phyloP scores from a whole-genome alignment of 2,329 filamentous ascomycete species.

The Elsinoe ampelina region DNA sequence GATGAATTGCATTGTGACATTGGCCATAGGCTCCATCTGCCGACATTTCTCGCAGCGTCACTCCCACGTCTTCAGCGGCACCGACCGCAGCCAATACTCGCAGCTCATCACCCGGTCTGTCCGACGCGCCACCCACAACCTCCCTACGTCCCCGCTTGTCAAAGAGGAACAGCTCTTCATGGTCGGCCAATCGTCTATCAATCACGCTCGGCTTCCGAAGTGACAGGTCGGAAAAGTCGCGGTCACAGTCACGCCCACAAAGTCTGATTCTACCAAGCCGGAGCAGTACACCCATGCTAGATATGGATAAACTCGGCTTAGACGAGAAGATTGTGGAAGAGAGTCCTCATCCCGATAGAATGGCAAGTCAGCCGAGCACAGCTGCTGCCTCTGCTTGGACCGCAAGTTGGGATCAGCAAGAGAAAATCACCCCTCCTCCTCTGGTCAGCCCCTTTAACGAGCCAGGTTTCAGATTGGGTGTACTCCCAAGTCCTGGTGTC shows the following conservation, averaged over 20 bases:
- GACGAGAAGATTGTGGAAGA: conserved; percentile 11
- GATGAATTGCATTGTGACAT: conserved; percentile 12
- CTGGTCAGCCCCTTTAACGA: not conserved
- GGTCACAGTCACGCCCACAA: conserved; percentile 1
- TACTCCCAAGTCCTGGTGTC: conserved; percentile 16
- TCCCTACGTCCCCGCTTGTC: not conserved
- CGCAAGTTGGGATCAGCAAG: conserved; percentile 5
- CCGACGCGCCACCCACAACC: not conserved
- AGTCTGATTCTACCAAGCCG: conserved; percentile 11
- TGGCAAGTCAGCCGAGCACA: not conserved
- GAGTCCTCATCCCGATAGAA: not conserved
- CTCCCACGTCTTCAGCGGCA: not conserved
- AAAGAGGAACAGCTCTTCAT: conserved; percentile 6
- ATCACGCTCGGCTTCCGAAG: conserved; percentile 1
- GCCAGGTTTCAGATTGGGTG: conserved; percentile 13
- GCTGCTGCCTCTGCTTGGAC: conserved; percentile 12
- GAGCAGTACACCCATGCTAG: conserved; percentile 2
- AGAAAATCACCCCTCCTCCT: not conserved
- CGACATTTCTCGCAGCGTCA: conserved; percentile 1
- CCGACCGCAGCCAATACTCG: not conserved
- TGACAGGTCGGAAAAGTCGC: not conserved
- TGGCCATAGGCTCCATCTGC: not conserved
- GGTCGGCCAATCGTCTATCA: not conserved
- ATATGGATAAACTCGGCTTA: not conserved
- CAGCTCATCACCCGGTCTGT: not conserved